phyloP scores from a whole-genome alignment of 352 stramenopile genomes.

The Phytophthora pinifolia region DNA sequence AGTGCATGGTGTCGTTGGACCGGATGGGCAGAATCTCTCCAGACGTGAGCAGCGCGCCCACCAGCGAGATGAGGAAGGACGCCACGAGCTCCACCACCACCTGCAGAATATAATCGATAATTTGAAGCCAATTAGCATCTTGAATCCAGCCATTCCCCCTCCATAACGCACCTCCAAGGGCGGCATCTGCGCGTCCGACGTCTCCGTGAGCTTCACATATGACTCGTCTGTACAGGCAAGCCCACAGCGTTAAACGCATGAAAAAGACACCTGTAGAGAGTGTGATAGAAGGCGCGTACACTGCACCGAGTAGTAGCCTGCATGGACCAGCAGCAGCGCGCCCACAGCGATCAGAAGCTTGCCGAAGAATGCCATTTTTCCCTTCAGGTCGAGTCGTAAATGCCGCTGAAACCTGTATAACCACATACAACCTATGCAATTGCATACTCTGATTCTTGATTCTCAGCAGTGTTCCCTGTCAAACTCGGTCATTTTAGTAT shows the following conservation, averaged over 20 bases:
- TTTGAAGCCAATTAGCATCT: constrained; percentile 9
- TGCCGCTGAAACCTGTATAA: not conserved
- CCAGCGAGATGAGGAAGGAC: constrained; percentile 66
- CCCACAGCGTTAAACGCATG: constrained; percentile 6
- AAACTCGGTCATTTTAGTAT: constrained; percentile 21
- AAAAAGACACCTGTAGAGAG: not conserved
- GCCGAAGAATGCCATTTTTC: constrained; percentile 52
- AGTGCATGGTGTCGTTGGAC: constrained; percentile 67
- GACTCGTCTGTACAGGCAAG: constrained; percentile 54
- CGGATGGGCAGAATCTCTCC: constrained; percentile 76
- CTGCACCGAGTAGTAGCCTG: constrained; percentile 81
- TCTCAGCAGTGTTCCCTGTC: constrained; percentile 1
- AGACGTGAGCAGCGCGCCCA: constrained; percentile 66
- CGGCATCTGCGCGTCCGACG: constrained; percentile 66
- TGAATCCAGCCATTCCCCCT: not conserved
- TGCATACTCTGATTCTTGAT: not conserved
- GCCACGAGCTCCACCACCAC: constrained; percentile 71
- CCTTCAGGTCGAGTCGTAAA: too few relatives aligned
- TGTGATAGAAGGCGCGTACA: constrained; percentile 41
- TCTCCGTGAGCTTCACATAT: constrained; percentile 75
- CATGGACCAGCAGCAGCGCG: constrained; percentile 68
- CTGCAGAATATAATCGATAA: constrained; percentile 22
- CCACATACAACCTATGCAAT: not conserved
- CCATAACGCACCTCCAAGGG: constrained; percentile 49
- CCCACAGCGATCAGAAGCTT: constrained; percentile 72